Evolutionary conservation across 2,329 filamentous ascomycete genomes (phyloP).

Genomic region (Monilinia aucupariae): DNA sequence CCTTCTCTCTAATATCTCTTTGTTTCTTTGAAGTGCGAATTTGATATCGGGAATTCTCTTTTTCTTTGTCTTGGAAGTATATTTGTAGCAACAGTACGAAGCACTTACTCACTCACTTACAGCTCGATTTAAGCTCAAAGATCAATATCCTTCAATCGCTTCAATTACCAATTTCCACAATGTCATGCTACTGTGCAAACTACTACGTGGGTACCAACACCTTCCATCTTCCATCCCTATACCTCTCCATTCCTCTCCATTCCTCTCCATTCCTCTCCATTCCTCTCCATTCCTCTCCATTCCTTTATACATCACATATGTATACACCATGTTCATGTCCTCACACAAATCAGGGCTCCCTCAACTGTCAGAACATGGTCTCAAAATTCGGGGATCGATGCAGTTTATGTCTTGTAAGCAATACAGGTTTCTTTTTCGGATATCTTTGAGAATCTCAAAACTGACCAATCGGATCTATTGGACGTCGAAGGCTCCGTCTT

Average conservation of each 20-base stretch:
- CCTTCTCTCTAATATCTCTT: not conserved
- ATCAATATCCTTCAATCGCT: too few relatives aligned
- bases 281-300: too few relatives aligned
- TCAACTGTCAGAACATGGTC: conserved; percentile 12
- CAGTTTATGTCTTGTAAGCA: conserved; percentile 7
- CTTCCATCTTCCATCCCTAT: not conserved
- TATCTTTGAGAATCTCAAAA: not conserved
- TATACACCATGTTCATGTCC: not conserved
- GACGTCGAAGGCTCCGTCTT: not conserved
- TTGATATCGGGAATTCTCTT: not conserved
- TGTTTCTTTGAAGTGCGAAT: too few relatives aligned
- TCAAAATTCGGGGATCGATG: conserved; percentile 9
- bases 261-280: too few relatives aligned
- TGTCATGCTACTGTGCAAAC: conserved; percentile 15
- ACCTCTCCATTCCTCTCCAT: too few relatives aligned
- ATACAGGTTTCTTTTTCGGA: not conserved
- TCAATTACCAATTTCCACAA: not conserved
- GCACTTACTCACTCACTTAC: not conserved
- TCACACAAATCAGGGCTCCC: not conserved
- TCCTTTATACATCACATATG: not conserved
- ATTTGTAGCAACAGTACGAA: not conserved
- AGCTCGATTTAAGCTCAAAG: not conserved
- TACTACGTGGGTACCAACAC: conserved; percentile 7
- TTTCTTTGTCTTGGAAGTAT: not conserved
- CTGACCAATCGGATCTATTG: not conserved